Base-by-base conservation (phyloP, 78 protist genomes). In the Chrysochromulina tobinii region DNA sequence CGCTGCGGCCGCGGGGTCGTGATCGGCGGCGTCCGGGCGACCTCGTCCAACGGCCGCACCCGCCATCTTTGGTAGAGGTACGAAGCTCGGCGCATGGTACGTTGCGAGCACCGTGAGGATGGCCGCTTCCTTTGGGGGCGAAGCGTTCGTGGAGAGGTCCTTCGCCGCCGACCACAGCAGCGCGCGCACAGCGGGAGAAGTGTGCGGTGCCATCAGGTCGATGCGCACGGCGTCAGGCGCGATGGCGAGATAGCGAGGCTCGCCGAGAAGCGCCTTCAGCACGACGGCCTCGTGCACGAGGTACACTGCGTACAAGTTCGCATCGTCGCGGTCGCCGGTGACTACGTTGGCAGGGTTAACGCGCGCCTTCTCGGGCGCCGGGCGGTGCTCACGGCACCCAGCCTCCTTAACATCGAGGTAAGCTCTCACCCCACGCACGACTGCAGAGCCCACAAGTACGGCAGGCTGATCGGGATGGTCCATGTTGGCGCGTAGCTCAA, bases 191-290 rank as follows among this genome's bases (percentile, higher is more conserved):
- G 87, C 87, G 14, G 61, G 51, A 3, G 87, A 79, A 0, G 87
- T 79, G 15, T 21, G 18, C 18, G 58, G 12, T 0, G 87, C 59
- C 3, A 17, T 0, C 50, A 79, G 87, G 17, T 79, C 87, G 20
- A 79, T 17, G 2, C 87, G 61, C 51, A 79, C 87, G 14, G 50
- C n/a, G 17, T 79, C 87, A 20, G 87, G 87, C 25, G 87, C 87
- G 50, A 79, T 79, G 12, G 87, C 87, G 23, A 79, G 48, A 15
- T 79, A 54, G 57, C 87, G 87, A 3, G 87, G 87, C 61, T 79
- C 87, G 2, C 87, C 87, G 14, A 79, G 57, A 3, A 79, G 87
- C 11, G 50, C 38, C 21, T 3, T 3, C 3, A 23, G 14, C 64
- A 79, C 64, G 3, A 54, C 87, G 5, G 25, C 6, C 61, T 79